Base-by-base conservation (phyloP, 257 asterid species). In the Penstemon davidsonii region DNA sequence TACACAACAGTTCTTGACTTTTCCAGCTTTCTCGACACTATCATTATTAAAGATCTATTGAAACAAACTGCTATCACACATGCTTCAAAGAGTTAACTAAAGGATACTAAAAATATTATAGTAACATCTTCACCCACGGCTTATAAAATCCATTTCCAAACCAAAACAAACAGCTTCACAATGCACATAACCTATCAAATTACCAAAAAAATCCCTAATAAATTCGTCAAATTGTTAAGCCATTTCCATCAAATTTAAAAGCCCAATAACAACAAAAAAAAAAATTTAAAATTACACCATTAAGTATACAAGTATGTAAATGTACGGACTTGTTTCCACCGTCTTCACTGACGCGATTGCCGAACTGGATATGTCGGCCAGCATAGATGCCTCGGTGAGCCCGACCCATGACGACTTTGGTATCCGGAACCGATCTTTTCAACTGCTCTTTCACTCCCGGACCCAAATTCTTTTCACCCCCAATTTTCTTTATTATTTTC, bases 351-450 rank as follows among this genome's bases (percentile, higher is more conserved):
- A 90, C 96, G 55, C 80, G 84, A 76, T 90, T 90, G 58, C 99
- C 97, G 73, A 79, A 93, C 75, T 86, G 97, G 77, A 93, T 93
- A 62, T 93, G 99, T 12, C 96, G 88, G 66, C 96, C 97, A 0
- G 96, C 97, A 71, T 59, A 93, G 55, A 93, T 75, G 61, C 99
- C 99, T 25, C 99, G 97, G 39, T 90, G 88, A 4, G 99, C 99
- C 8, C 97, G 88, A 43, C 96, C 95, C 96, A 93, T 93, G 0
- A 93, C 88, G 33, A 93, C 79, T 63, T 86, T 90, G 68, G 69
- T 62, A 64, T 88, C 74, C 12, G 97, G 97, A 44, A 87, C 72
- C 50, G 79, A 80, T 84, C 73, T 90, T 68, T 82, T 76, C 64
- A 93, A 60, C 72, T 82, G 81, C 18, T 85, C 85, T 69, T 86